phyloP scores from a whole-genome alignment of 805 yeast species.

The Metschnikowia colocasiae region DNA sequence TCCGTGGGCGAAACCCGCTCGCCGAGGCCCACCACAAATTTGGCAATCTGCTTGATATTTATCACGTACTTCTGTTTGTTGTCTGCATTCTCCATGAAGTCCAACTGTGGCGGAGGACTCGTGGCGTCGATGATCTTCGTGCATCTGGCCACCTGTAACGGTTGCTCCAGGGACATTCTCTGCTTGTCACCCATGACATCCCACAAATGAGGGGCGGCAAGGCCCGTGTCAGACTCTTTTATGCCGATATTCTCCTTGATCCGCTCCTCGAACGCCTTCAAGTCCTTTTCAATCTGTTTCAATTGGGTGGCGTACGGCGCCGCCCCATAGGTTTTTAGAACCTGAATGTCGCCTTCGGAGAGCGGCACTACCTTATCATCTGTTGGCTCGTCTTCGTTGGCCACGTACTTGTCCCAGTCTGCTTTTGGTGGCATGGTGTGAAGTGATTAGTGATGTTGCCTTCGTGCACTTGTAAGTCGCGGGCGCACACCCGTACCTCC shows the following conservation, averaged over 20 bases:
- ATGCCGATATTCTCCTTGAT: constrained; percentile 94
- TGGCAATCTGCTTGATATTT: constrained; percentile 96
- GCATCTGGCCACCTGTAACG: constrained; percentile 97
- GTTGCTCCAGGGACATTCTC: constrained; percentile 89
- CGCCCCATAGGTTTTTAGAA: constrained; percentile 92
- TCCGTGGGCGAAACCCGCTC: constrained; percentile 98
- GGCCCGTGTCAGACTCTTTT: constrained; percentile 96
- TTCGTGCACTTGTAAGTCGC: constrained; percentile 4
- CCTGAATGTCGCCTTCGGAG: constrained; percentile 96
- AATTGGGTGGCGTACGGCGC: constrained; percentile 89
- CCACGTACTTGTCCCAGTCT: constrained; percentile 96
- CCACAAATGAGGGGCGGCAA: constrained; percentile 96
- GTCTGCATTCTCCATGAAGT: constrained; percentile 54
- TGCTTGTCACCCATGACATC: constrained; percentile 95
- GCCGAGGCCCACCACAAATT: constrained; percentile 94
- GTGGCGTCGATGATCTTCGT: constrained; percentile 85
- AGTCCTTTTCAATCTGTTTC: constrained; percentile 81
- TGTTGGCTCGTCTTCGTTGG: constrained; percentile 61
- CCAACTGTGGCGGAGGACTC: constrained; percentile 32
- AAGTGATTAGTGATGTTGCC: neutral
- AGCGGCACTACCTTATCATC: constrained; percentile 77
- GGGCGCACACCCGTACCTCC: neutral
- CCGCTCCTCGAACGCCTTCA: constrained; percentile 75
- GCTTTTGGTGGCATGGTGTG: constrained; percentile 86
- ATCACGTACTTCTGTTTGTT: constrained; percentile 91